These are phyloP conservation scores for Hemisphaericaspora subhashii DNA, from an alignment of 1,139 yeast genomes.

Conservation along the genomic window DNA sequence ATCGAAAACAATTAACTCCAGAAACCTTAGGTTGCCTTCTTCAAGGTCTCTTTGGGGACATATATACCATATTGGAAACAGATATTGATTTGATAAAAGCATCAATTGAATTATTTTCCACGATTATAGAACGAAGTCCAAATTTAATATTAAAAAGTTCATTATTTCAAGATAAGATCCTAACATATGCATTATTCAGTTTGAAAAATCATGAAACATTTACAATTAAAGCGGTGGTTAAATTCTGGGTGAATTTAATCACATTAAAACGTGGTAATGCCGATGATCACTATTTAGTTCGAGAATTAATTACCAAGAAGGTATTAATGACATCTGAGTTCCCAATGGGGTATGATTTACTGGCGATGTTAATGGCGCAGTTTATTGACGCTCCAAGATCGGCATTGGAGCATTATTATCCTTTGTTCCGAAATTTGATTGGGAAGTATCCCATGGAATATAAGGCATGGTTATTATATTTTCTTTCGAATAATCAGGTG, in stretches of 20 bases:
- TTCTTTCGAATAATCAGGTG: conserved; percentile 4
- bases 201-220: conserved; percentile 62
- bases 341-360: conserved; percentile 36
- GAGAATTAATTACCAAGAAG: conserved; percentile 33
- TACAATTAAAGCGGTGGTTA: conserved; percentile 58
- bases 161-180: conserved; percentile 31
- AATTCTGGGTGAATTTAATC: conserved; percentile 65
- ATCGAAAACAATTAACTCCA: conserved; percentile 25
- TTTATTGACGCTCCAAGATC: conserved; percentile 58
- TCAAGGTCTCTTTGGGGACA: conserved; percentile 29
- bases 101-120: conserved; percentile 40
- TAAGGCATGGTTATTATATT: conserved; percentile 49
- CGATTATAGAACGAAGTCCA: conserved; percentile 53
- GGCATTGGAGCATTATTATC: conserved; percentile 56
- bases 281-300: conserved; percentile 43
- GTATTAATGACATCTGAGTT: conserved; percentile 6
- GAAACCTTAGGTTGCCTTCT: conserved; percentile 31
- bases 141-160: conserved; percentile 40
- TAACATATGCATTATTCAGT: conserved; percentile 45
- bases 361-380: conserved; percentile 30
- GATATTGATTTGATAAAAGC: conserved; percentile 58
- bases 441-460: conserved; percentile 51
- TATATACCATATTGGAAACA: conserved; percentile 34
- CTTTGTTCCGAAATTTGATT: conserved; percentile 53
- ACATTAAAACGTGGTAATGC: conserved; percentile 52